phyloP scores from a whole-genome alignment of 345 rosid genomes.

The Ricinus communis region DNA sequence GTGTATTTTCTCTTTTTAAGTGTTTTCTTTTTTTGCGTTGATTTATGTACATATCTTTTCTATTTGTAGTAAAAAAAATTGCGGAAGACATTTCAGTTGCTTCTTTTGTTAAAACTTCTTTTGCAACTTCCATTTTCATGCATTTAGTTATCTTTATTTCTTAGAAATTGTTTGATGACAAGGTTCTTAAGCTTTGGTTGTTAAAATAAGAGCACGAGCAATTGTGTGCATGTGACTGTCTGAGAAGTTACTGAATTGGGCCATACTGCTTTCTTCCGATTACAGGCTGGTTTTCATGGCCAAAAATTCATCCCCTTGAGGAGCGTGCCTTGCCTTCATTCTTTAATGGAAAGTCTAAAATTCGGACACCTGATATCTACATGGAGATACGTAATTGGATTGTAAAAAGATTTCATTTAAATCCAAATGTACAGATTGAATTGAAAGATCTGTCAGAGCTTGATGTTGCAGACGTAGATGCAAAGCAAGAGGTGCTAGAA shows the following conservation, averaged over 20 bases:
- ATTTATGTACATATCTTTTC: not conserved
- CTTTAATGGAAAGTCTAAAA: slow-evolving; percentile 73
- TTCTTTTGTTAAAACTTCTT: not conserved
- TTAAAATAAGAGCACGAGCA: not conserved
- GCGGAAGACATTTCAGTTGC: too few species aligned
- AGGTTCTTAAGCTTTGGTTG: not conserved
- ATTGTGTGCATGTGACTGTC: not conserved
- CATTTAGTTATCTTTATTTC: not conserved
- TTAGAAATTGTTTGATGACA: not conserved
- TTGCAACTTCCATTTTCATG: not conserved
- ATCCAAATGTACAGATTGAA: slow-evolving; percentile 61
- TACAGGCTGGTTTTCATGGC: slow-evolving; percentile 99
- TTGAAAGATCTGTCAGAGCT: slow-evolving; percentile 71
- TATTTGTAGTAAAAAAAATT: not conserved
- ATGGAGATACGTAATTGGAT: slow-evolving; percentile 85
- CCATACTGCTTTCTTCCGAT: not conserved
- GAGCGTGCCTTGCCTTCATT: slow-evolving; percentile 77
- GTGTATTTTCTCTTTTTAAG: slow-evolving; percentile 16
- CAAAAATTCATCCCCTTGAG: slow-evolving; percentile 72
- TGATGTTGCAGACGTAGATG: slow-evolving; percentile 71
- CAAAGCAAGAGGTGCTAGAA: slow-evolving; percentile 87
- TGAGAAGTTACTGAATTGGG: not conserved
- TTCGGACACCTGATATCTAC: slow-evolving; percentile 62
- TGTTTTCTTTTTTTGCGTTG: not conserved
- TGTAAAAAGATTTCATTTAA: slow-evolving; percentile 74